Evolutionary conservation across 2,329 filamentous ascomycete species (phyloP), one percentile per base, ranked within the genome.

Genomic region (Graphiopsis chlorocephala): DNA sequence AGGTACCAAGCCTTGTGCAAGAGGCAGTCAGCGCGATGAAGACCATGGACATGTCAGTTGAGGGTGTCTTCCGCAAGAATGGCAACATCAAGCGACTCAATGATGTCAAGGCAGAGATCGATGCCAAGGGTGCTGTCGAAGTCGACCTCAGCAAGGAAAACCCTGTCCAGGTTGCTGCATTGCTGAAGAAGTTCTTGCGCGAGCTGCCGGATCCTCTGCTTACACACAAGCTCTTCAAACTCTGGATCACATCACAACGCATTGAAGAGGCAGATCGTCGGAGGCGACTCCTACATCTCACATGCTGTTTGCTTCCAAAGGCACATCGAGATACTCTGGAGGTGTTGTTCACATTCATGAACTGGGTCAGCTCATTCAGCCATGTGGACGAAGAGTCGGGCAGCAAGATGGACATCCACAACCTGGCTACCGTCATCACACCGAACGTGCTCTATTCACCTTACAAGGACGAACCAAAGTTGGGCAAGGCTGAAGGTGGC

Each of bases 401-500:
- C 28, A 97, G 94, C 71, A 97, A 98, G 83, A 99, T 99, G 95
- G 95, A 99, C 76, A 91, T 96, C 61, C 93, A 96, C 81, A 99
- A 99, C 74, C 85, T 99, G 68, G 92, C 95, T 3, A 98, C 96
- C 3, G 95, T 99, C 68, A 97, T 99, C 77, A 93, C 94, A 5
- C 95, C 95, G 0, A 99, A 99, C 73, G 92, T 99, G 67, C 84
- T 91, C 89, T 69, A 86, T 82, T 59, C 62, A 23, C 62, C 62
- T 66, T 83, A 75, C 63, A 78, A 79, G 57, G 76, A 78, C 66
- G 86, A 93, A 7, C 67, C 67, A 7, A 57, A 53, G 28, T 57
- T 68, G n/a, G 71, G 73, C 38, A 73, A 75, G 66, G 70, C 74
- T 20, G 63, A 63, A 28, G 68, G 72, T 11, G 72, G 70, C 35